A percentile compares a stretch with the other conserved stretches of the same genome.
These are phyloP conservation scores for Pistacia vera DNA, from an alignment of 345 rosid genomes.

Conservation along the genomic window DNA sequence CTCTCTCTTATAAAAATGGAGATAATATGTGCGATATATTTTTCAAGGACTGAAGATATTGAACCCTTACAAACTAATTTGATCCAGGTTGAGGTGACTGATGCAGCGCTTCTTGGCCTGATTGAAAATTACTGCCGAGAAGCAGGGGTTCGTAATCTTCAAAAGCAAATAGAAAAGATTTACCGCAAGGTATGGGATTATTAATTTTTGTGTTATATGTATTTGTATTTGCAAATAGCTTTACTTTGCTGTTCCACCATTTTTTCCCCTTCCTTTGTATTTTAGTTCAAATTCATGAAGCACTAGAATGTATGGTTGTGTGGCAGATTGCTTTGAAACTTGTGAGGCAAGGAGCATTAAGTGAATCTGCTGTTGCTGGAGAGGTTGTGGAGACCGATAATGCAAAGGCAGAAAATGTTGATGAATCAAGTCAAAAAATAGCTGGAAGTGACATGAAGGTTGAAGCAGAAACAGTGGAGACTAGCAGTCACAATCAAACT, in stretches of 20 bases:
- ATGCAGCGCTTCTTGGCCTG: constrained; percentile 83
- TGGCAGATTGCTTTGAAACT: constrained; percentile 90
- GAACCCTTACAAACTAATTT: neutral
- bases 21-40: neutral
- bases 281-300: neutral
- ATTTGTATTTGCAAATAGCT: neutral
- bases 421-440: constrained; percentile 30
- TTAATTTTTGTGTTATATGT: neutral
- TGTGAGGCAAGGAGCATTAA: constrained; percentile 67
- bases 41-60: neutral
- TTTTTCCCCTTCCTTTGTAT: neutral
- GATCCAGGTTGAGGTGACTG: constrained; percentile 86
- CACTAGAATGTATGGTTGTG: neutral
- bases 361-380: constrained; percentile 45
- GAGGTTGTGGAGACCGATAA: constrained; percentile 27
- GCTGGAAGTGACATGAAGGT: constrained; percentile 27
- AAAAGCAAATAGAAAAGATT: constrained; percentile 98
- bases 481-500: constrained; percentile 21
- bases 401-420: constrained; percentile 24
- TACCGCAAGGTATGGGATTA: constrained; percentile 85
- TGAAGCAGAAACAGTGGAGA: constrained; percentile 37
- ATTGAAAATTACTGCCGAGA: constrained; percentile 98
- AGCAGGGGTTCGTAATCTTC: constrained; percentile 99
- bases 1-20: neutral
- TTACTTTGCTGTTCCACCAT: neutral